These are phyloP conservation scores for Fistulina hepatica DNA, from an alignment of 1,284 basidiomycete genomes.

Conservation along the genomic window DNA sequence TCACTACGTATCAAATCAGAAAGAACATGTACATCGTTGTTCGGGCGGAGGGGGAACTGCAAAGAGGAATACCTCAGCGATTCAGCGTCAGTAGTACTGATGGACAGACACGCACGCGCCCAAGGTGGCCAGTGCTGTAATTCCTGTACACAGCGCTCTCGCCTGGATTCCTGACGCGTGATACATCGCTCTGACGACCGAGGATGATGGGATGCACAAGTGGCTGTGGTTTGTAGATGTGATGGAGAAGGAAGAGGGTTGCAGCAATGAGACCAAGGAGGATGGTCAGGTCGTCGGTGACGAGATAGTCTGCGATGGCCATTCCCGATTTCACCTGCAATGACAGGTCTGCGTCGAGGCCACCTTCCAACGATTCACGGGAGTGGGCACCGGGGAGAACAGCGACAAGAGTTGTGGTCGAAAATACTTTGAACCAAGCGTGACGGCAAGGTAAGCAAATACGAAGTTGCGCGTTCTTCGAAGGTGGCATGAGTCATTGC, in stretches of 20 bases:
- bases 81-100: conserved; percentile 1
- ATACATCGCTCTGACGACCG: conserved; percentile 72
- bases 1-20: conserved; percentile 56
- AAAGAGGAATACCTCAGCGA: not conserved
- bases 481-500: too few species aligned
- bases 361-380: too few species aligned
- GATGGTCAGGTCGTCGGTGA: conserved; percentile 67
- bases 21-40: conserved; percentile 57
- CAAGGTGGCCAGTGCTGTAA: conserved; percentile 70
- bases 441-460: too few species aligned
- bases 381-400: not conserved
- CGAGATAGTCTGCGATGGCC: conserved; percentile 41
- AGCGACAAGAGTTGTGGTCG: not conserved
- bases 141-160: conserved; percentile 76
- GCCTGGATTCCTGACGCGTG: conserved; percentile 59
- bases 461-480: too few species aligned
- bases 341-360: not conserved
- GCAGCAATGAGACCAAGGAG: conserved; percentile 61
- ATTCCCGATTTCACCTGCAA: conserved; percentile 12
- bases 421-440: too few species aligned
- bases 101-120: conserved; percentile 41
- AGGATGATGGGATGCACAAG: conserved; percentile 76
- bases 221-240: conserved; percentile 65
- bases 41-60: conserved; percentile 62
- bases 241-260: conserved; percentile 63